Evolutionary conservation across 768 basidiomycete genomes (phyloP).

Genomic region (Psilocybe sp.): DNA sequence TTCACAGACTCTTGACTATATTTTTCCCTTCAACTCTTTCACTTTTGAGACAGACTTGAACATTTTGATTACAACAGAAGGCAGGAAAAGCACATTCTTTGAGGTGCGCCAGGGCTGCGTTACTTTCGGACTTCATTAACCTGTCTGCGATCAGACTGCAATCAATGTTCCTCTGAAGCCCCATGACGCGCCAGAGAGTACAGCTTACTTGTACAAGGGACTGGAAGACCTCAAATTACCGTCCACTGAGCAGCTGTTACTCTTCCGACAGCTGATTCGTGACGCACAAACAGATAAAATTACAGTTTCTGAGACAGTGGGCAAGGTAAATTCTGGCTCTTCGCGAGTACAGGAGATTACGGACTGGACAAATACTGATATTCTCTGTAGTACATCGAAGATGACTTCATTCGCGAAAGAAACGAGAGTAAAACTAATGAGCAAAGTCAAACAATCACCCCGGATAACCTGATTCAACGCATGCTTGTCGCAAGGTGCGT

Average conservation of each 20-base stretch:
- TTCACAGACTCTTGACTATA: conserved; percentile 66
- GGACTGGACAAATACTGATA: not conserved
- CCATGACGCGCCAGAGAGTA: conserved; percentile 5
- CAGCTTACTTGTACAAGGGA: conserved; percentile 46
- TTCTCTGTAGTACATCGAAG: conserved; percentile 61
- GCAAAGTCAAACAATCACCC: conserved; percentile 33
- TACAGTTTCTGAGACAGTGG: conserved; percentile 48
- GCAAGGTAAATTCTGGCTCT: conserved; percentile 46
- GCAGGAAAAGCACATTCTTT: conserved; percentile 71
- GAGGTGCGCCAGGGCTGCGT: conserved; percentile 37
- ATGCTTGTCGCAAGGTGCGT: conserved; percentile 71
- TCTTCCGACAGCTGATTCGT: conserved; percentile 58
- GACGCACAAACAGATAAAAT: conserved; percentile 60
- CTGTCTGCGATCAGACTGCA: conserved; percentile 46
- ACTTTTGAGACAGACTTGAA: conserved; percentile 71
- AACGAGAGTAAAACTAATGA: conserved; percentile 26
- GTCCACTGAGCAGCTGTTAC: conserved; percentile 39
- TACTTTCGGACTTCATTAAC: not conserved
- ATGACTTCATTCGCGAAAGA: conserved; percentile 62
- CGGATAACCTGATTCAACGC: conserved; percentile 63
- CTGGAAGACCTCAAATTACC: conserved; percentile 44
- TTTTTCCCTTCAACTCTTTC: conserved; percentile 75
- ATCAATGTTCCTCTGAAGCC: conserved; percentile 49
- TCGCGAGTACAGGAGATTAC: not conserved
- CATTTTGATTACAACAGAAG: conserved; percentile 61